Base-by-base conservation (phyloP, 176 grass and related monocot genomes). In the Paspalum notatum region DNA sequence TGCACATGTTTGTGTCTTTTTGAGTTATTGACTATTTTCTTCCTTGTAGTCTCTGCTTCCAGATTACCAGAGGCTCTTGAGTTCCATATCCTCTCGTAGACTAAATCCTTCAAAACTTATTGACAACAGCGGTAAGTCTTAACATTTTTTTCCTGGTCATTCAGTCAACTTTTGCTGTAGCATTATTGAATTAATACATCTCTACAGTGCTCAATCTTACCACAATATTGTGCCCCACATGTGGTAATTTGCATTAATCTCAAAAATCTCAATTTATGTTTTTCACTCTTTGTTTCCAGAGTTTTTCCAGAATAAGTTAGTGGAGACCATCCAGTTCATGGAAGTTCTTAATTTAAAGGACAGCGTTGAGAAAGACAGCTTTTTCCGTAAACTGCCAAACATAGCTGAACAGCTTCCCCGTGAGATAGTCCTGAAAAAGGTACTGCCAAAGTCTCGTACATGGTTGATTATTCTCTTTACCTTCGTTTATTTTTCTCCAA, bases 61-160 rank as follows among this genome's bases (percentile, higher is more conserved):
- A 91, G 96, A 99, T 93, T 99, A 99, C 67, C 96, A 99, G 86
- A 99, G 93, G 80, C 92, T 99, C 44, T 85, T 99, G 84, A 95
- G 89, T 89, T 99, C 96, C 17, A 76, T 82, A 22, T 89, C 96
- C 84, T 85, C 96, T 64, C 93, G 96, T 74, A 93, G 96, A 87
- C 15, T 99, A 87, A 99, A 99, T 85, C 93, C 96, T 68, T 99
- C 91, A 85, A 99, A 99, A 87, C 96, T 99, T 88, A 99, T 93
- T 66, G 90, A 99, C 54, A 99, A 99, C 63, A 93, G 96, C 13
- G 96, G 96, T 91, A 84, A 77, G 84, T 52, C 87, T 56, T 56
- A 70, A 84, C 58, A 74, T 63, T 82, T 72, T 72, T 52, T 73
- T 45, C 17, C 32, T 17, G 45, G 38, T 73, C 43, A 64, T 73